Evolutionary conservation across 169 alveolate genomes (phyloP).

Genomic region (Plasmodium yoelii): DNA sequence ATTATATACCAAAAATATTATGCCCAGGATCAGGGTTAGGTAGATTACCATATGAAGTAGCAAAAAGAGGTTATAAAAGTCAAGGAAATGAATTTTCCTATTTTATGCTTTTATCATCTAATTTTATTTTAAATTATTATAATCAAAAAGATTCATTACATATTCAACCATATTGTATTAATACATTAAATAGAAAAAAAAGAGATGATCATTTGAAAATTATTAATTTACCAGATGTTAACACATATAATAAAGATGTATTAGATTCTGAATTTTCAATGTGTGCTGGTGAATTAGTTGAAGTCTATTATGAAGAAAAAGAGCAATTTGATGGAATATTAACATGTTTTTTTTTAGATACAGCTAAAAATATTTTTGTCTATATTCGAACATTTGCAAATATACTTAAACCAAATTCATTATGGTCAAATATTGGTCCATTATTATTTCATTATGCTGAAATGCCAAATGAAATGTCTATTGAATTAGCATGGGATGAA

Average conservation of each 20-base stretch:
- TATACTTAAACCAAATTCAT: conserved; percentile 92
- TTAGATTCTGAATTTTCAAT: conserved; percentile 90
- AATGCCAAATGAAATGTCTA: conserved; percentile 89
- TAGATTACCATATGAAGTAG: conserved; percentile 96
- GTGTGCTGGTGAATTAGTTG: conserved; percentile 98
- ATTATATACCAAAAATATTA: conserved; percentile 87
- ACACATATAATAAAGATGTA: conserved; percentile 83
- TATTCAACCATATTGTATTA: conserved; percentile 89
- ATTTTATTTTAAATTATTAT: conserved; percentile 88
- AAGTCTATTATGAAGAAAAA: conserved; percentile 82
- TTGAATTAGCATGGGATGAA: conserved; percentile 97
- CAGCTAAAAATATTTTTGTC: conserved; percentile 96
- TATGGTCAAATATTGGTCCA: conserved; percentile 99
- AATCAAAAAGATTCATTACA: conserved; percentile 79
- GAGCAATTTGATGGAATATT: conserved; percentile 94
- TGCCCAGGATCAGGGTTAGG: conserved; percentile 98
- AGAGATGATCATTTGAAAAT: conserved; percentile 91
- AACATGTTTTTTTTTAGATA: conserved; percentile 97
- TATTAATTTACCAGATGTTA: conserved; percentile 94
- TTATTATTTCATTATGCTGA: conserved; percentile 97
- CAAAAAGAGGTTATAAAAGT: conserved; percentile 95
- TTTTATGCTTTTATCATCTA: conserved; percentile 94
- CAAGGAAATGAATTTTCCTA: conserved; percentile 98
- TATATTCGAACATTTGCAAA: conserved; percentile 96
- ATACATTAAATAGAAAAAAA: conserved; percentile 85